Evolutionary conservation across 345 rosid species (phyloP), one percentile per base, ranked within the genome.

Genomic region (Lenwebbia sp.): DNA sequence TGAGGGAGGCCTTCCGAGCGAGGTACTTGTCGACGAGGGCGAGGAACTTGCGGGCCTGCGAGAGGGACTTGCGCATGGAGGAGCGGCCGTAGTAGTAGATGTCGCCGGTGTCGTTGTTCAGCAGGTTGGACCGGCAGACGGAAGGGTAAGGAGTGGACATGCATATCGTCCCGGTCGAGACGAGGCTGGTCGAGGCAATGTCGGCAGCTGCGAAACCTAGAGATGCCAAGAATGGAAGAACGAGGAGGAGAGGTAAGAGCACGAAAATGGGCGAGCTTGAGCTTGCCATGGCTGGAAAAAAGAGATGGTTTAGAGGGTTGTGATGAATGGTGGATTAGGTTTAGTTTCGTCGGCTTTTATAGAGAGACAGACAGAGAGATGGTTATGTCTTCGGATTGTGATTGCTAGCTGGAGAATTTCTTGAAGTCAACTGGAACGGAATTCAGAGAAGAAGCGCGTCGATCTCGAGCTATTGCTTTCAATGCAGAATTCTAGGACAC

Each of bases 61-160:
- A 90, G 51, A 93, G 62, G 17, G 99, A 94, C 87, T 93, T 92
- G 1, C 94, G 88, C 82, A 97, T 89, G 7, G 94, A 89, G 87
- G 86, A 89, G 52, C 98, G 89, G 65, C 94, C 95, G 56, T 89
- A 95, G 23, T 84, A 89, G 84, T 92, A 94, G 84, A 91, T 91
- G 86, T 92, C 88, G 53, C 93, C 84, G 50, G 86, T 90, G 82
- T 89, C 81, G 55, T 82, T 89, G 50, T 93, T 92, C 54, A 94
- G 95, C 22, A 94, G 85, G n/a, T 82, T 26, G 37, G 96, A 92
- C 83, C 86, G 88, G 91, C 99, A 96, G 62, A 85, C 91, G 51
- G 91, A 84, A 5, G 98, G 99, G 86, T 96, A 92, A 4, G 94
- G 98, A 6, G 96, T 90, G 84, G 90, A 89, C 83, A 83, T 75